These are phyloP conservation scores for Oryza longistaminata DNA, from an alignment of 176 grass and related monocot species.

Conservation along the genomic window DNA sequence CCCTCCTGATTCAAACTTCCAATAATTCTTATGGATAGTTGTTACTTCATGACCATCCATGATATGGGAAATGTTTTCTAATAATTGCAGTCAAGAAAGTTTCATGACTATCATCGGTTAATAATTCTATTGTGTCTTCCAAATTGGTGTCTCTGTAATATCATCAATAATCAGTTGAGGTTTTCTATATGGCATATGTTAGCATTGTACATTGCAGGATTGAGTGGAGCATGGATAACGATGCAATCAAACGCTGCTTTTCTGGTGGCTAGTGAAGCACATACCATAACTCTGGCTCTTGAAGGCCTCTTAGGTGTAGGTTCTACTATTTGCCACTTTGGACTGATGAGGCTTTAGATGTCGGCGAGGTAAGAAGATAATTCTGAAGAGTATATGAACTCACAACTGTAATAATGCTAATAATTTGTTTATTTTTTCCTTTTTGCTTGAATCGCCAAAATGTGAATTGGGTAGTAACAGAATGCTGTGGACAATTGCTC, in stretches of 20 bases:
- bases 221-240: conserved; percentile 98
- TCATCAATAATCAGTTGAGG: background rate
- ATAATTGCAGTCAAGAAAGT: background rate
- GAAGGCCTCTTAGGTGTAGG: conserved; percentile 97
- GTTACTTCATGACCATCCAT: background rate
- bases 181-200: background rate
- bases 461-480: conserved; percentile 61
- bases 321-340: conserved; percentile 96
- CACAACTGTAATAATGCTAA: conserved; percentile 7
- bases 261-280: conserved; percentile 97
- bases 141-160: background rate
- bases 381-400: conserved; percentile 23
- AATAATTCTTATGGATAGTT: background rate
- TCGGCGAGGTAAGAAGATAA: conserved; percentile 73
- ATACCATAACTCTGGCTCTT: conserved; percentile 93
- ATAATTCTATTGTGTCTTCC: background rate
- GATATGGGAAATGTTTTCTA: background rate
- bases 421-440: conserved; percentile 43
- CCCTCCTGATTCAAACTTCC: background rate
- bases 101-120: background rate
- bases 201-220: conserved; percentile 51
- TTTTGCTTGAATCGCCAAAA: conserved; percentile 90
- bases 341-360: conserved; percentile 92
- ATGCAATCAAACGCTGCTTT: conserved; percentile 97
- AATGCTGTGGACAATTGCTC: conserved; percentile 72